Conservation (phyloP, 768 basidiomycete species). For the Boletus rubroflammeus region DNA sequence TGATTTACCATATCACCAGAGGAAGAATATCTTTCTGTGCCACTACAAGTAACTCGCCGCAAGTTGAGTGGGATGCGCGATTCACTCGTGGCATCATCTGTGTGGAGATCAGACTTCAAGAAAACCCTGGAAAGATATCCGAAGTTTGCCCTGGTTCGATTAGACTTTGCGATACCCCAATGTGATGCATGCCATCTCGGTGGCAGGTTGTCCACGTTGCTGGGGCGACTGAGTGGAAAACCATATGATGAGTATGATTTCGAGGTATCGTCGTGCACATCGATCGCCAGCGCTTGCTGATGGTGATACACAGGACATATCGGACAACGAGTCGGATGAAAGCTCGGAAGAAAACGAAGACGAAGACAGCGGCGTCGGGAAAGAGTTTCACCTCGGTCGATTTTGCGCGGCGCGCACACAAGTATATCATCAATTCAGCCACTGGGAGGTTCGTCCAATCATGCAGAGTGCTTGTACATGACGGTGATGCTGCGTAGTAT, state of each 20-base stretch:
- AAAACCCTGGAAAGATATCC: conserved; percentile 64
- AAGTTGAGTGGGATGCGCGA: conserved; percentile 69
- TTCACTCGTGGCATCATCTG: conserved; percentile 77
- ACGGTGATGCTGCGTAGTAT: conserved; percentile 43
- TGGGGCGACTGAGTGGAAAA: conserved; percentile 59
- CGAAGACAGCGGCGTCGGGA: conserved; percentile 4
- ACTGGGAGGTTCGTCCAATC: conserved; percentile 70
- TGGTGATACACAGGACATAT: conserved; percentile 11
- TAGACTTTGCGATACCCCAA: conserved; percentile 55
- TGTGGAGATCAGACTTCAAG: conserved; percentile 75
- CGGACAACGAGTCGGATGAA: conserved; percentile 23
- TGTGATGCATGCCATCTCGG: conserved; percentile 87
- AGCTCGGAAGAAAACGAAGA: conserved; percentile 26
- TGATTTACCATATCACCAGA: conserved; percentile 28
- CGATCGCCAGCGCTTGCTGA: background rate
- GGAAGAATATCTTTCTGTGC: conserved; percentile 69
- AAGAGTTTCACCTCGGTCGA: conserved; percentile 65
- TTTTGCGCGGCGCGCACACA: conserved; percentile 70
- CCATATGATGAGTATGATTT: conserved; percentile 74
- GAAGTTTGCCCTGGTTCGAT: conserved; percentile 46
- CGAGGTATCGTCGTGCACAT: conserved; percentile 39
- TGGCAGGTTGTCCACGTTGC: conserved; percentile 59
- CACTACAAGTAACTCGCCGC: conserved; percentile 62
- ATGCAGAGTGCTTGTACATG: background rate
- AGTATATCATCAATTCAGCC: conserved; percentile 68